Evolutionary conservation across 2,329 filamentous ascomycete genomes (phyloP).

Genomic region (Exophiala dermatitidis): DNA sequence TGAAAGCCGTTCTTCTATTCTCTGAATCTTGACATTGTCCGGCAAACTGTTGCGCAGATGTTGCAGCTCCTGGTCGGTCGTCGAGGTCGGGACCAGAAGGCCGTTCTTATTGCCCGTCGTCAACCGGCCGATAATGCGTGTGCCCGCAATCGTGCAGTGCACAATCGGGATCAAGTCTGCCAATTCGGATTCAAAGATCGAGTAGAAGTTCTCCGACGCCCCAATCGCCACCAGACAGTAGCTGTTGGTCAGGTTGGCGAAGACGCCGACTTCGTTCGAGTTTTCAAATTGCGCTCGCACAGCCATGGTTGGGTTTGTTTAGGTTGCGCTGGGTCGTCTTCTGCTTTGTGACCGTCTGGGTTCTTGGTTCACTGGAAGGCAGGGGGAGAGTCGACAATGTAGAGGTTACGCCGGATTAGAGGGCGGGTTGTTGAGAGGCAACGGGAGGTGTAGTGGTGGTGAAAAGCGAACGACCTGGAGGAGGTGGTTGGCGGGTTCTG

Average conservation of each 20-base stretch:
- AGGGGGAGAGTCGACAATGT: not conserved
- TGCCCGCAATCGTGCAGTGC: constrained; percentile 92
- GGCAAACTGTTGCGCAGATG: constrained; percentile 93
- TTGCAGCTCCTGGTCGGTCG: constrained; percentile 95
- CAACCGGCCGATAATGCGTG: constrained; percentile 88
- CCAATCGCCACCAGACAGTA: constrained; percentile 92
- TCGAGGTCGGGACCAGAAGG: constrained; percentile 89
- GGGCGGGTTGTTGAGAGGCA: no score
- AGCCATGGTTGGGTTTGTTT: constrained; percentile 10
- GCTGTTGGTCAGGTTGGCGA: constrained; percentile 91
- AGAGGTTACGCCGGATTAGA: no score
- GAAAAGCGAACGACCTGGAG: no score
- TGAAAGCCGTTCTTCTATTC: constrained; percentile 93
- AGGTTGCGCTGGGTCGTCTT: not conserved
- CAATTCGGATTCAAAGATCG: constrained; percentile 94
- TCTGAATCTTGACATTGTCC: constrained; percentile 85
- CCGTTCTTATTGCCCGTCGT: constrained; percentile 96
- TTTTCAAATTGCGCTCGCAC: constrained; percentile 38
- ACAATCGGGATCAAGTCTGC: constrained; percentile 97
- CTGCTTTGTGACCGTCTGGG: not conserved
- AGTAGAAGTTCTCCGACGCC: constrained; percentile 98
- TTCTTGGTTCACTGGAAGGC: not conserved
- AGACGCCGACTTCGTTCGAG: constrained; percentile 72
- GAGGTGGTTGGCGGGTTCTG: no score
- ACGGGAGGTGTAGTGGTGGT: no score